Percentiles rank a stretch among this genome's conserved stretches.
phyloP scores from a whole-genome alignment of 2,329 filamentous ascomycete genomes.

The Mollisia scopiformis region DNA sequence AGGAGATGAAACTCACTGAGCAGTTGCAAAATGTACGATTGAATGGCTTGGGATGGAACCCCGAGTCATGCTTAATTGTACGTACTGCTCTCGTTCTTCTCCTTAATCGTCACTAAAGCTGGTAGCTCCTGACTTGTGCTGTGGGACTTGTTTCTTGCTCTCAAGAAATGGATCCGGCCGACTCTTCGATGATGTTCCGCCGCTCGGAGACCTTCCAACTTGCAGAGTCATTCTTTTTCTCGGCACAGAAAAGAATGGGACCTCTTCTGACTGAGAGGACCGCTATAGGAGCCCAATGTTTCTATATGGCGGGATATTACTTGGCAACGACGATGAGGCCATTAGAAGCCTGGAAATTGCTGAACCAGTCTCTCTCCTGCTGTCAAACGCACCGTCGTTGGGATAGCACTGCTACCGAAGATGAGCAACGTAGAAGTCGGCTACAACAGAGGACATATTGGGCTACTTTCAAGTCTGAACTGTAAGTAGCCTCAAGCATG shows the following conservation, averaged over 20 bases:
- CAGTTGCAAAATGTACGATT: background rate
- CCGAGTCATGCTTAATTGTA: background rate
- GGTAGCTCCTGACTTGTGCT: background rate
- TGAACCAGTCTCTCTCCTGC: background rate
- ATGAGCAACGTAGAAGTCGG: background rate
- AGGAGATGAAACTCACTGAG: background rate
- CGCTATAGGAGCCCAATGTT: background rate
- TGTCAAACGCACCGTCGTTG: background rate
- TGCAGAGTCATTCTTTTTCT: background rate
- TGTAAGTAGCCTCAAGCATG: no score
- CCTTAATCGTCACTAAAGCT: background rate
- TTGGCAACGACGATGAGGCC: background rate
- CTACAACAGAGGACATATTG: background rate
- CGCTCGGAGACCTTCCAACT: background rate
- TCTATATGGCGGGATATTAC: background rate
- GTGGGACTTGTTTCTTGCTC: background rate
- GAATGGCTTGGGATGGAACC: background rate
- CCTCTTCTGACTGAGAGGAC: background rate
- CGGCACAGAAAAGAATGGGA: constrained; percentile 1
- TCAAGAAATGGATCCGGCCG: background rate
- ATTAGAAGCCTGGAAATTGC: background rate
- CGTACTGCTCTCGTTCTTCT: background rate
- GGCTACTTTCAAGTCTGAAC: background rate
- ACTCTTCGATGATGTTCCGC: background rate
- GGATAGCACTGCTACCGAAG: background rate